A percentile compares a stretch with the other conserved stretches of the same genome.
phyloP scores from a whole-genome alignment of 2,329 filamentous ascomycete genomes.

The Trichophyton benhamiae region DNA sequence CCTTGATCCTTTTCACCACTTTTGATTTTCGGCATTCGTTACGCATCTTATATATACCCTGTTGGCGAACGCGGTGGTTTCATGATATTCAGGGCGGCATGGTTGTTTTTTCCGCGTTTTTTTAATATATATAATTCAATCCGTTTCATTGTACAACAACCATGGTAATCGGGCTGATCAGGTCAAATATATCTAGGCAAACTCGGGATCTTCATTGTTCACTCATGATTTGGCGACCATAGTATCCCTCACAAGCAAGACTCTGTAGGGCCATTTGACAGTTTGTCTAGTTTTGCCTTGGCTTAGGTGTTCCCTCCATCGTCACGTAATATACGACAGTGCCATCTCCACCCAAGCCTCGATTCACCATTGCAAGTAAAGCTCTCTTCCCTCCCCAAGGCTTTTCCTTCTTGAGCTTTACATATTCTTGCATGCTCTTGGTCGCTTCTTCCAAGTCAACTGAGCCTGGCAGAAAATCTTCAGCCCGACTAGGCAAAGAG shows the following conservation, averaged over 20 bases:
- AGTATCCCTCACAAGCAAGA: background rate
- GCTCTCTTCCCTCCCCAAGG: slow-evolving; percentile 42
- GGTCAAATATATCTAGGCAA: background rate
- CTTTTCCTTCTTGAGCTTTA: slow-evolving; percentile 20
- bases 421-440: slow-evolving; percentile 23
- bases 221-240: background rate
- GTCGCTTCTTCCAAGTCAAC: slow-evolving; percentile 19
- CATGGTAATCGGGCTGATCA: background rate
- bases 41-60: slow-evolving; percentile 1
- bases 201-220: background rate
- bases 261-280: background rate
- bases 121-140: background rate
- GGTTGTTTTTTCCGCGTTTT: background rate
- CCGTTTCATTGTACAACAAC: background rate
- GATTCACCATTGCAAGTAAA: slow-evolving; percentile 45
- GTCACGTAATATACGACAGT: slow-evolving; percentile 55
- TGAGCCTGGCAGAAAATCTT: slow-evolving; percentile 12
- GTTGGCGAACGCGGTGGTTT: background rate
- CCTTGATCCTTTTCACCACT: background rate
- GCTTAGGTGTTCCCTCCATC: slow-evolving; percentile 53
- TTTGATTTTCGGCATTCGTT: background rate
- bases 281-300: slow-evolving; percentile 45
- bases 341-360: slow-evolving; percentile 41
- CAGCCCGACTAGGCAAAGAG: slow-evolving; percentile 29
- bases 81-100: background rate